Evolutionary conservation across 2,329 filamentous ascomycete species (phyloP).

Genomic region (Aspergillus nomiae): DNA sequence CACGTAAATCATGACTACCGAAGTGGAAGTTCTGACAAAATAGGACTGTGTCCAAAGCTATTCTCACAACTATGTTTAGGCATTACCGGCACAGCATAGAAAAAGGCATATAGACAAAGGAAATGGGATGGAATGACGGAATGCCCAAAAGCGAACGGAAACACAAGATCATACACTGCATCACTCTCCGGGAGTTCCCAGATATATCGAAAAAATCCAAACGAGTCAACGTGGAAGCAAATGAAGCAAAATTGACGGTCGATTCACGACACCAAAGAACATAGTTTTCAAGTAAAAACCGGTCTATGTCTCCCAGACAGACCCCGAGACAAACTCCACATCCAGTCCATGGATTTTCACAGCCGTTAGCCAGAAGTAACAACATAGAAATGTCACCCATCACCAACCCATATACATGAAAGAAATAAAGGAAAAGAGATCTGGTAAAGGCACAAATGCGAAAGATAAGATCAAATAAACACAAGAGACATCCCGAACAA

Average conservation of each 20-base stretch:
- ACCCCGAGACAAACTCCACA: conserved; percentile 41
- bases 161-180: conserved; percentile 24
- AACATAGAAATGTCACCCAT: conserved; percentile 34
- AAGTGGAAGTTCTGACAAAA: background rate
- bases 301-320: conserved; percentile 34
- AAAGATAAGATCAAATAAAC: conserved; percentile 22
- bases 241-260: conserved; percentile 21
- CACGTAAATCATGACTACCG: background rate
- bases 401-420: conserved; percentile 39
- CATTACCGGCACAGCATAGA: conserved; percentile 6
- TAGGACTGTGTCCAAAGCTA: conserved; percentile 11
- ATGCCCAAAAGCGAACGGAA: conserved; percentile 13
- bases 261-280: conserved; percentile 21
- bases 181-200: conserved; percentile 26
- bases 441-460: conserved; percentile 27
- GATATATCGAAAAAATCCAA: conserved; percentile 25
- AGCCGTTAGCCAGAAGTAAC: conserved; percentile 33
- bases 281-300: conserved; percentile 29
- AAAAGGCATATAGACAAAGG: conserved; percentile 21
- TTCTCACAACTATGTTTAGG: conserved; percentile 20
- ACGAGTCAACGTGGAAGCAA: conserved; percentile 28
- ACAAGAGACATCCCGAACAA: conserved; percentile 35
- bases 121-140: conserved; percentile 17
- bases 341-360: conserved; percentile 40
- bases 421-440: conserved; percentile 22